Conservation (phyloP, 2,329 filamentous ascomycete species). For the Simplicillium sp. region DNA sequence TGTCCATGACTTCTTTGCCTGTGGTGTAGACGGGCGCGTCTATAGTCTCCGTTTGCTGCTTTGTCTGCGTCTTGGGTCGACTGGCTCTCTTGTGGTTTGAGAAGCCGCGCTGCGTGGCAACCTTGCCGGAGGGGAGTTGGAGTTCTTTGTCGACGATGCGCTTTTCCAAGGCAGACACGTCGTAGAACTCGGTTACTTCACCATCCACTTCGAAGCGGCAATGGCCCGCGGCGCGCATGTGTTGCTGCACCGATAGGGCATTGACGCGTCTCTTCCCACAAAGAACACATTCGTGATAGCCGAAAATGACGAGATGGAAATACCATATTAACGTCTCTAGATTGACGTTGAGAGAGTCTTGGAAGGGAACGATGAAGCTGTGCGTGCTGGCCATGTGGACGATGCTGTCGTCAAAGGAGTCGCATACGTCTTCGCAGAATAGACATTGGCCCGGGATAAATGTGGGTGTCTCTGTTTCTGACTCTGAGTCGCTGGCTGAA, state of each 20-base stretch:
- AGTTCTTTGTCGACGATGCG: slow-evolving; percentile 2
- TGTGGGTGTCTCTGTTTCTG: slow-evolving; percentile 1
- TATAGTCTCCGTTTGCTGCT: background rate
- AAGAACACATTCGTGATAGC: slow-evolving; percentile 35
- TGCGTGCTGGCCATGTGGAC: slow-evolving; percentile 37
- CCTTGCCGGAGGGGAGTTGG: slow-evolving; percentile 1
- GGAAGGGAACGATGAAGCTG: slow-evolving; percentile 31
- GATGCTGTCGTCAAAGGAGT: slow-evolving; percentile 22
- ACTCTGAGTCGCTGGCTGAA: background rate
- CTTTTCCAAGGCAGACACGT: slow-evolving; percentile 11
- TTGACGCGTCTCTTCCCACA: slow-evolving; percentile 32
- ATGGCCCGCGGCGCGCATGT: slow-evolving; percentile 35
- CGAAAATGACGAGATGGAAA: slow-evolving; percentile 34
- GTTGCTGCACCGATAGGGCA: slow-evolving; percentile 32
- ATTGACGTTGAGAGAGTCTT: slow-evolving; percentile 28
- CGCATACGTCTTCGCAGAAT: slow-evolving; percentile 24
- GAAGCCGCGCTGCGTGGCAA: slow-evolving; percentile 3
- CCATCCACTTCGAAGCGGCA: slow-evolving; percentile 26
- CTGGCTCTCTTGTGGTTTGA: background rate
- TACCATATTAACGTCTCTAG: slow-evolving; percentile 33
- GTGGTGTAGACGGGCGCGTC: background rate
- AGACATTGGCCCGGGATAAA: slow-evolving; percentile 23
- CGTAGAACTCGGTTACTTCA: slow-evolving; percentile 25
- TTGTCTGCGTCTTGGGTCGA: background rate
- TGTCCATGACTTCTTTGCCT: background rate